Conservation (phyloP, 176 grass and related monocot genomes). For the Oryza coarctata region DNA sequence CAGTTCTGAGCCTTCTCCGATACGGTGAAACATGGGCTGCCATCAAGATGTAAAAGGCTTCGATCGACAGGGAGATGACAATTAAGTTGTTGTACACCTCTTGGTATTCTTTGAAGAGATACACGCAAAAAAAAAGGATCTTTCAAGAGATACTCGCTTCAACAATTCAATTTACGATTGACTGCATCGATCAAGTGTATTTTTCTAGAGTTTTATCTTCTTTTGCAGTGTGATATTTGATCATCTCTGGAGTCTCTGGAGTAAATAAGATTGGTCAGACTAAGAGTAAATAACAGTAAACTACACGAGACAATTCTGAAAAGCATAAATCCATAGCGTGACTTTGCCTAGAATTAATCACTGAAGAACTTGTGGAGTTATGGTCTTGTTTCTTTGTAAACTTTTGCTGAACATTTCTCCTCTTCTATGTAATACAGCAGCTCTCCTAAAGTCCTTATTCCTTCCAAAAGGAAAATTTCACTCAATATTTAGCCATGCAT, state of each 20-base stretch:
- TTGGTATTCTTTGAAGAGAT: neutral
- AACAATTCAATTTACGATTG: neutral
- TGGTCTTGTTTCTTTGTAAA: neutral
- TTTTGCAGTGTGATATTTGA: neutral
- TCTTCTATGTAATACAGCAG: neutral
- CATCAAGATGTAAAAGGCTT: conserved; percentile 4
- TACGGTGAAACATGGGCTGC: neutral
- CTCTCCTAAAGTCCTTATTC: neutral
- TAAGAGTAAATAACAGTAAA: neutral
- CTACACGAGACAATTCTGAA: neutral
- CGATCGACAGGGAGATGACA: neutral
- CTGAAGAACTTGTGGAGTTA: neutral
- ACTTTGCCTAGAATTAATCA: neutral
- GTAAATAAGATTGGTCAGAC: neutral
- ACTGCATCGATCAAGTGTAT: conserved; percentile 8
- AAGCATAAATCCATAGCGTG: neutral
- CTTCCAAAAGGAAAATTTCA: neutral
- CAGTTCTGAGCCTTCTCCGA: neutral
- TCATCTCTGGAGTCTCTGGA: neutral
- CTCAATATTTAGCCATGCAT: neutral
- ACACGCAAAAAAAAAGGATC: too few species aligned
- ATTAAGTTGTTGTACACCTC: neutral
- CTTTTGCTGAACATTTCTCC: neutral
- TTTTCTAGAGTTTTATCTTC: neutral
- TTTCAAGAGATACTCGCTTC: neutral